phyloP scores from a whole-genome alignment of 2,329 filamentous ascomycete genomes.

The Pyrenochaeta sp. region DNA sequence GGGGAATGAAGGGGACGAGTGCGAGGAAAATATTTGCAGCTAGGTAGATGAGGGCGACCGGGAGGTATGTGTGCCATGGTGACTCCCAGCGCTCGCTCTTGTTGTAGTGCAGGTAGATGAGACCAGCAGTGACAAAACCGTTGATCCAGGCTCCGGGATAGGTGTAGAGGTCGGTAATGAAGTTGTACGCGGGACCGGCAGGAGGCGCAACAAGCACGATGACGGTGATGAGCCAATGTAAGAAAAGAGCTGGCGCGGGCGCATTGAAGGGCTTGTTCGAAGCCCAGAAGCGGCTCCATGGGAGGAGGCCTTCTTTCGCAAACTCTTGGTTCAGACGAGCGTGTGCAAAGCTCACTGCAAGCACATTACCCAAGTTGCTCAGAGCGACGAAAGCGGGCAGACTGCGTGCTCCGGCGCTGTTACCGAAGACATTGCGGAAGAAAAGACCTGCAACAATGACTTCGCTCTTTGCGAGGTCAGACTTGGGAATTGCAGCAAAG shows the following conservation, averaged over 20 bases:
- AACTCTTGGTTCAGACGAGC: constrained; percentile 70
- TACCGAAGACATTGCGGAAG: constrained; percentile 69
- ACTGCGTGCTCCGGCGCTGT: constrained; percentile 57
- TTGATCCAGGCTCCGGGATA: constrained; percentile 51
- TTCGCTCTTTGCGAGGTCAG: constrained; percentile 65
- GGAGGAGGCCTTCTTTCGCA: constrained; percentile 74
- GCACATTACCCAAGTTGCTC: constrained; percentile 69
- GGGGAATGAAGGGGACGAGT: constrained; percentile 53
- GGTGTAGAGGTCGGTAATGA: constrained; percentile 64
- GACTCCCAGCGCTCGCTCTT: constrained; percentile 46
- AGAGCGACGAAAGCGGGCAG: constrained; percentile 65
- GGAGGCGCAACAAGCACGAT: constrained; percentile 73
- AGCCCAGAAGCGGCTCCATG: constrained; percentile 72
- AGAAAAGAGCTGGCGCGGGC: constrained; percentile 62
- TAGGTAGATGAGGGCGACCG: constrained; percentile 49
- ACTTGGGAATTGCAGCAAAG: constrained; percentile 69
- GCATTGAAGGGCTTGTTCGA: constrained; percentile 74
- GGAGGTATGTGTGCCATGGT: constrained; percentile 50
- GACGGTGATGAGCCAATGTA: constrained; percentile 72
- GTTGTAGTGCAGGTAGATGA: constrained; percentile 46
- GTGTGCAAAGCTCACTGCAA: constrained; percentile 68
- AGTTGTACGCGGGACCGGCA: constrained; percentile 73
- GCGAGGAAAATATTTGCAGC: constrained; percentile 54
- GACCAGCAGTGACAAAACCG: constrained; percentile 45
- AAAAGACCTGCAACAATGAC: constrained; percentile 69